phyloP scores from a whole-genome alignment of 1,139 yeast species.

The Sugiyamaella japonica region DNA sequence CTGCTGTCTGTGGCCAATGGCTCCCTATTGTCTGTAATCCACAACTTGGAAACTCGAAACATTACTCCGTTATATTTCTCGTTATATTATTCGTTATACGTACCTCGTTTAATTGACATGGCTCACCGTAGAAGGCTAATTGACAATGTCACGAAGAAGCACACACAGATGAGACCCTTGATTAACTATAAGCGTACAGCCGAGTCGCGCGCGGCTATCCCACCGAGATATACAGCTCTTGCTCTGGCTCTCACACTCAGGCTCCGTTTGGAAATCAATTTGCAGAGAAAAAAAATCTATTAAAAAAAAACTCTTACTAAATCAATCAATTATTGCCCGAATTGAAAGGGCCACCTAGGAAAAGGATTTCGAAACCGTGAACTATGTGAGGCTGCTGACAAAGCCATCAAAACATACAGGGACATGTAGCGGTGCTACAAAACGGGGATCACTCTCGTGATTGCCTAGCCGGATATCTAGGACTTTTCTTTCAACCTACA shows the following conservation, averaged over 20 bases:
- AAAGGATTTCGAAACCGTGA: neutral
- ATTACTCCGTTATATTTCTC: no score
- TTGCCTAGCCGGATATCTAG: no score
- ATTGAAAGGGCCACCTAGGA: slow-evolving; percentile 1
- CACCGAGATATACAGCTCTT: neutral
- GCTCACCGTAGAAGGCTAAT: neutral
- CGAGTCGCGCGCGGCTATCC: neutral
- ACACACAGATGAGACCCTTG: no score
- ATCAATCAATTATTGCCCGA: slow-evolving; percentile 4
- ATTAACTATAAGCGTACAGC: neutral
- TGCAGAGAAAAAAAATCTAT: slow-evolving; percentile 1
- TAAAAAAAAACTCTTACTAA: slow-evolving; percentile 3
- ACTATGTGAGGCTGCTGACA: neutral
- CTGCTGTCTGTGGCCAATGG: neutral
- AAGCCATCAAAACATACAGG: no score
- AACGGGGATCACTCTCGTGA: no score
- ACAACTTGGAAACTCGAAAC: no score
- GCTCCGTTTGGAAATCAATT: no score
- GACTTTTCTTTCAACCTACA: no score
- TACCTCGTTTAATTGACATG: slow-evolving; percentile 14
- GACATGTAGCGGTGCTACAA: neutral
- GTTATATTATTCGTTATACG: neutral
- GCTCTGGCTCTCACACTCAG: no score
- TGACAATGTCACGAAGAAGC: no score
- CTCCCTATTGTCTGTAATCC: no score